Percentiles rank a stretch among this genome's conserved stretches.
These are phyloP conservation scores for Saprolegnia parasitica DNA, from an alignment of 352 stramenopile genomes.

Conservation along the genomic window DNA sequence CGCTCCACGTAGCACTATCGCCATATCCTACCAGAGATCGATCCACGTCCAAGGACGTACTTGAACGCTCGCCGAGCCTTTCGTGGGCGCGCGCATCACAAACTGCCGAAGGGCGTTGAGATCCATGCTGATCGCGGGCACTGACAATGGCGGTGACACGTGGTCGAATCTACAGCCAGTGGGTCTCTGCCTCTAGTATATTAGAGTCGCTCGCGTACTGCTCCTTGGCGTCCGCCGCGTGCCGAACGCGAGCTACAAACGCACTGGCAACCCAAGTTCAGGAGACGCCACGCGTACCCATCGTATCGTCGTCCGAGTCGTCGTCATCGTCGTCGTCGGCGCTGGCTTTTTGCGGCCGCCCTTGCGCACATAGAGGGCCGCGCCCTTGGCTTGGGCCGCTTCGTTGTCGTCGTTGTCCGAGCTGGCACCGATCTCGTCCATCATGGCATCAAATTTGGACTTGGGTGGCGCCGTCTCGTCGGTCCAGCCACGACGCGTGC, in stretches of 20 bases:
- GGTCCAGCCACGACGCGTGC: background rate
- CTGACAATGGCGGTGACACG: no score
- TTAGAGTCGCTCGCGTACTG: no score
- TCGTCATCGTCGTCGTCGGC: slow-evolving; percentile 26
- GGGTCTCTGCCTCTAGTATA: no score
- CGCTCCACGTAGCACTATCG: slow-evolving; percentile 58
- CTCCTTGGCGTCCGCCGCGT: background rate
- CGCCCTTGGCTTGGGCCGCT: background rate
- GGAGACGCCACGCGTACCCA: slow-evolving; percentile 23
- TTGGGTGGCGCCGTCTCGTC: background rate
- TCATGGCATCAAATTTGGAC: slow-evolving; percentile 25
- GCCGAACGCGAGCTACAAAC: background rate
- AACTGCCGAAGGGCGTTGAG: slow-evolving; percentile 38
- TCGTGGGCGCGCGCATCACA: slow-evolving; percentile 37
- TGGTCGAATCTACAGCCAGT: no score
- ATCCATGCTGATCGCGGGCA: slow-evolving; percentile 25
- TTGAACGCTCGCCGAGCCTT: slow-evolving; percentile 32
- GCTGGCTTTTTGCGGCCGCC: background rate
- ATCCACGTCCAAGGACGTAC: slow-evolving; percentile 35
- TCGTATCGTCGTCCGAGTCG: slow-evolving; percentile 28
- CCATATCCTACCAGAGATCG: no score
- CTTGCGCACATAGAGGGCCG: slow-evolving; percentile 1
- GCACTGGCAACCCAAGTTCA: background rate
- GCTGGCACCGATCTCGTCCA: slow-evolving; percentile 20
- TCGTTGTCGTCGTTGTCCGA: background rate